Evolutionary conservation across 768 basidiomycete genomes (phyloP), one percentile per base, ranked within the genome.

Genomic region (Trametes cubensis): DNA sequence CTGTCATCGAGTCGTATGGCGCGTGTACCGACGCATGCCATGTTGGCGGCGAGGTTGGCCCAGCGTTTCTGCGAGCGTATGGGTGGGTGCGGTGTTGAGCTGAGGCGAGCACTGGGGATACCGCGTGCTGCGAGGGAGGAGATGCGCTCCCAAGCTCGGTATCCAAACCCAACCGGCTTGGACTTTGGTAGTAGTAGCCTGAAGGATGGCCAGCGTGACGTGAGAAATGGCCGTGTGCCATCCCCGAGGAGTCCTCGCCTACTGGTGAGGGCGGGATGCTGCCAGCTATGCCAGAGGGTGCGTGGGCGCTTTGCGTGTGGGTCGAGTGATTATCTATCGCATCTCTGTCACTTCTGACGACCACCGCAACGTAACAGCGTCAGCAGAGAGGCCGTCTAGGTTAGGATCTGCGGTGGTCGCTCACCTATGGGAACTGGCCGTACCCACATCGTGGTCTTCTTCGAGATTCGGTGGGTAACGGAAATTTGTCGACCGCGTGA

Each of bases 401-500:
- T 39, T 13, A 34, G 48, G 63, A 57, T 56, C 60, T 57, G 62
- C 50, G 57, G 23, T 39, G 18, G 46, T 18, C 3, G 80, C 85
- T 72, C 74, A 89, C 87, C 85, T 82, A 54, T 90, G 83, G 60
- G 85, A 78, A 23, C 18, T 89, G 86, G 66, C 92, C 89, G 4
- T 84, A 80, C 49, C 21, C 58, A 51, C 41, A 44, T 11, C 87
- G 88, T 39, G 85, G 79, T 55, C 54, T 53, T 60, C 55, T 65
- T 92, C 90, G 30, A 92, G 81, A 70, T 90, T 84, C 1, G 92
- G 92, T 3, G 92, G 92, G 52, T 92, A 85, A 10, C 94, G 83
- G 70, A 94, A 95, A 72, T 89, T 90, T 18, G 89, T 87, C 38
- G 88, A 79, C 47, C 88, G 84, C 71, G 94, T 87, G 65, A 92